Percentiles rank a stretch among this genome's conserved stretches.
Evolutionary conservation across 192 early-diverging fungal genomes (phyloP).

Genomic region (Lunasporangiospora selenospora): DNA sequence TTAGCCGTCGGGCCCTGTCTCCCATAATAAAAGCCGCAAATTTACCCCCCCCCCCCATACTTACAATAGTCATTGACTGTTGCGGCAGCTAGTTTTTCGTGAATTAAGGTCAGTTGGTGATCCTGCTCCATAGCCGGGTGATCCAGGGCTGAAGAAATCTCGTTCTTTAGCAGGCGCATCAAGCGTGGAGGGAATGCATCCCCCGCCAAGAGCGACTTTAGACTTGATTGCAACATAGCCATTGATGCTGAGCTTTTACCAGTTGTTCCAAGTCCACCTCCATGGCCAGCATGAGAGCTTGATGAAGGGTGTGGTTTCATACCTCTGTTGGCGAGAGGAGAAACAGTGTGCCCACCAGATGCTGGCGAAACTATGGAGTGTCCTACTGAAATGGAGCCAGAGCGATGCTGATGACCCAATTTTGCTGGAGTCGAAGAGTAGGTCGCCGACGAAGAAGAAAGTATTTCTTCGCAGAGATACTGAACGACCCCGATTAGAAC

Average conservation of each 20-base stretch:
- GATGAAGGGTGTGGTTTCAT: neutral
- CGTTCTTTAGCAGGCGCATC: slow-evolving; percentile 25
- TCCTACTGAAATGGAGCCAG: too few relatives aligned
- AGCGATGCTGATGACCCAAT: neutral
- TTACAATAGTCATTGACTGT: slow-evolving; percentile 32
- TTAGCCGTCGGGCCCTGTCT: too few relatives aligned
- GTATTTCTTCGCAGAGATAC: slow-evolving; percentile 39
- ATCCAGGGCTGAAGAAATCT: slow-evolving; percentile 26
- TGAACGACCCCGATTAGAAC: slow-evolving; percentile 42
- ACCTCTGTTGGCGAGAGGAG: slow-evolving; percentile 27
- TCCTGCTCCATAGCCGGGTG: slow-evolving; percentile 25
- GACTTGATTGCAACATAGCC: slow-evolving; percentile 25
- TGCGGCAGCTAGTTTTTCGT: slow-evolving; percentile 20
- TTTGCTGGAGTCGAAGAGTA: neutral
- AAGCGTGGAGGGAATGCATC: slow-evolving; percentile 32
- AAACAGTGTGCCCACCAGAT: slow-evolving; percentile 15
- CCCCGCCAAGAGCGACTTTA: slow-evolving; percentile 38
- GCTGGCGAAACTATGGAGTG: slow-evolving; percentile 20
- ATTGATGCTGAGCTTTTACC: slow-evolving; percentile 23
- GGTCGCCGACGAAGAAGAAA: slow-evolving; percentile 17
- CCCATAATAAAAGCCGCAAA: too few relatives aligned
- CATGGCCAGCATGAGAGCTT: neutral
- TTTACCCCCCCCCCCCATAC: too few relatives aligned
- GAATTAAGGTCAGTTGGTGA: slow-evolving; percentile 30
- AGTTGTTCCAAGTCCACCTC: neutral